Evolutionary conservation across 305 asterid species (phyloP).

Genomic region (Fraxinus greggii): DNA sequence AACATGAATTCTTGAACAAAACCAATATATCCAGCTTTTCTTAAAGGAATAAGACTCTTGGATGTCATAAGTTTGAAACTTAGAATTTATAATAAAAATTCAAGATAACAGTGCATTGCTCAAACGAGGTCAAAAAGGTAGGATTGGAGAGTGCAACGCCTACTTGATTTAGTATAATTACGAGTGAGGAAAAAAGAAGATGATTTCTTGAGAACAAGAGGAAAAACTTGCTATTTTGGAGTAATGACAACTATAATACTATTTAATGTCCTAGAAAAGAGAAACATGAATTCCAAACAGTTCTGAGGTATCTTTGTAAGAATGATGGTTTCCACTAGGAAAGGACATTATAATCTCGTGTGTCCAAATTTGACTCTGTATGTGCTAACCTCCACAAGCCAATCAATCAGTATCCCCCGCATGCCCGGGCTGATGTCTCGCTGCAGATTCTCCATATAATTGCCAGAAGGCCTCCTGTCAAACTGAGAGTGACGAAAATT

Average conservation of each 20-base stretch:
- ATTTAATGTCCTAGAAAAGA: slow-evolving; percentile 1
- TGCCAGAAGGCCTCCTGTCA: slow-evolving; percentile 62
- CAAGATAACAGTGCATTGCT: background rate
- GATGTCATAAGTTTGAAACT: background rate
- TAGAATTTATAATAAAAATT: background rate
- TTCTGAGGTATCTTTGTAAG: slow-evolving; percentile 4
- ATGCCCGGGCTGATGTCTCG: slow-evolving; percentile 70
- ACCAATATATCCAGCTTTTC: background rate
- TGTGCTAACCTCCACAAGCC: slow-evolving; percentile 96
- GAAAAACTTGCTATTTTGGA: background rate
- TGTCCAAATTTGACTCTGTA: slow-evolving; percentile 13
- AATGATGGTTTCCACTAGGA: background rate
- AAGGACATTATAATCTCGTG: background rate
- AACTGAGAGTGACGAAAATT: slow-evolving; percentile 49
- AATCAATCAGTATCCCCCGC: slow-evolving; percentile 90
- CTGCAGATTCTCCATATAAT: slow-evolving; percentile 88
- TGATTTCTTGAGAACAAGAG: background rate
- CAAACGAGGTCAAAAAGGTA: background rate
- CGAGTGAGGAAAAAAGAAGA: background rate
- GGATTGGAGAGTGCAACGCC: background rate
- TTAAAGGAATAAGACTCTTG: background rate
- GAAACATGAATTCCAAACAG: background rate
- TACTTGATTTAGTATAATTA: background rate
- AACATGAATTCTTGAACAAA: background rate
- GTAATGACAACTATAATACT: background rate